Evolutionary conservation across 2,329 filamentous ascomycete species (phyloP).

Genomic region (Didymosphaeria variabile): DNA sequence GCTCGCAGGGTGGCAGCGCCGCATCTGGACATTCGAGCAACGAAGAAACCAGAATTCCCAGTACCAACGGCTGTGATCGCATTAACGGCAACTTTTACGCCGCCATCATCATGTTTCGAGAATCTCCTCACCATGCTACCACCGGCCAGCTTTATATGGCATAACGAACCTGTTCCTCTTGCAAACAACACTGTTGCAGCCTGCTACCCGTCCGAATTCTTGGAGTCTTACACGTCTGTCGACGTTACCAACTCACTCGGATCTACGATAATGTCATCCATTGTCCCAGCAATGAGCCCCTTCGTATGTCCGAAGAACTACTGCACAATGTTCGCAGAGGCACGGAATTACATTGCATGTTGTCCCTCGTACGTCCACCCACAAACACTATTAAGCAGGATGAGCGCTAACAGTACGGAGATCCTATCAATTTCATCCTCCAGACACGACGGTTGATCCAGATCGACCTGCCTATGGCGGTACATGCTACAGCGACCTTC

Average conservation of each 20-base stretch:
- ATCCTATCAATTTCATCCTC: slow-evolving; percentile 29
- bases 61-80: slow-evolving; percentile 26
- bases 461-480: slow-evolving; percentile 38
- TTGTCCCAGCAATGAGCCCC: slow-evolving; percentile 38
- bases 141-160: slow-evolving; percentile 36
- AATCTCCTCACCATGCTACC: slow-evolving; percentile 34
- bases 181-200: slow-evolving; percentile 26
- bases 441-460: slow-evolving; percentile 24
- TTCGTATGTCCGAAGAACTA: slow-evolving; percentile 37
- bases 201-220: slow-evolving; percentile 38
- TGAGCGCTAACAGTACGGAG: slow-evolving; percentile 18
- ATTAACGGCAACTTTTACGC: slow-evolving; percentile 37
- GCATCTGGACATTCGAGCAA: slow-evolving; percentile 2
- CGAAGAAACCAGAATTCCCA: slow-evolving; percentile 11
- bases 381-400: not conserved
- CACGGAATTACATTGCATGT: slow-evolving; percentile 38
- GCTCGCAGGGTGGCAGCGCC: slow-evolving; percentile 2
- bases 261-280: slow-evolving; percentile 16
- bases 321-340: slow-evolving; percentile 27
- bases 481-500: slow-evolving; percentile 36
- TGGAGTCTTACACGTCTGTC: slow-evolving; percentile 30
- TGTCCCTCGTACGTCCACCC: slow-evolving; percentile 33
- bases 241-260: slow-evolving; percentile 20
- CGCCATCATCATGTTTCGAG: slow-evolving; percentile 33
- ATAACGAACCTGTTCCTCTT: slow-evolving; percentile 37